A percentile compares a stretch with the other conserved stretches of the same genome.
Evolutionary conservation across 345 rosid genomes (phyloP).

Genomic region (Eucalyptus marginata): DNA sequence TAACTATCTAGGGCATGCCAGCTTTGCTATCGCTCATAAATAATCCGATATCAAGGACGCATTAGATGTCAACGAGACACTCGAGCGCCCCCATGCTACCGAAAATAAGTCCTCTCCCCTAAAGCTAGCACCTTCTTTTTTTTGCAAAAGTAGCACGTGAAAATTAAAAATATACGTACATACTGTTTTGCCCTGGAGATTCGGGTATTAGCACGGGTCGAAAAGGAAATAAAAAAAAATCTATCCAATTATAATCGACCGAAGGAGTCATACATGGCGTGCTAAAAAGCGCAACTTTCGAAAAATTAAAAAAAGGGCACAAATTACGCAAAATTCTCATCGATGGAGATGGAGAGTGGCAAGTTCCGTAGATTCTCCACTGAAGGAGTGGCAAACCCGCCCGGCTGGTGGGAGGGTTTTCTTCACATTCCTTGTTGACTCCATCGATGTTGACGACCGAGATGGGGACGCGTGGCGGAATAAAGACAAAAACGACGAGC

Average conservation of each 20-base stretch:
- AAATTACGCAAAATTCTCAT: not conserved
- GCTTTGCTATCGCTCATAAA: not conserved
- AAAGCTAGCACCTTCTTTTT: not conserved
- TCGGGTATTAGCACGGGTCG: not conserved
- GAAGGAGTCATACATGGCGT: not conserved
- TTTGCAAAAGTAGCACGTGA: not conserved
- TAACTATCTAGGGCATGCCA: too few species aligned
- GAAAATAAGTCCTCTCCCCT: not conserved
- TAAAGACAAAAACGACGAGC: not conserved
- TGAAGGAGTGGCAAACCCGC: not conserved
- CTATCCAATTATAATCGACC: not conserved
- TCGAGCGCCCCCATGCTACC: not conserved
- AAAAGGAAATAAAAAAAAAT: too few species aligned
- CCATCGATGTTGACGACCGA: not conserved
- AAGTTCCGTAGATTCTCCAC: not conserved
- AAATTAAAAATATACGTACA: not conserved
- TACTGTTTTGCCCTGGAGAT: not conserved
- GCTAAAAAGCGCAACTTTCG: not conserved
- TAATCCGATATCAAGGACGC: not conserved
- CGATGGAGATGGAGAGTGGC: not conserved
- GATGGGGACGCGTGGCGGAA: not conserved
- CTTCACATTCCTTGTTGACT: not conserved
- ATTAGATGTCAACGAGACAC: not conserved
- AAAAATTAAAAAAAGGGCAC: not conserved
- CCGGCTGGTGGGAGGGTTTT: not conserved